A percentile compares a stretch with the other conserved stretches of the same genome.
Evolutionary conservation across 2,329 filamentous ascomycete species (phyloP).

Genomic region (Pseudopyrenochaeta lycopersici): DNA sequence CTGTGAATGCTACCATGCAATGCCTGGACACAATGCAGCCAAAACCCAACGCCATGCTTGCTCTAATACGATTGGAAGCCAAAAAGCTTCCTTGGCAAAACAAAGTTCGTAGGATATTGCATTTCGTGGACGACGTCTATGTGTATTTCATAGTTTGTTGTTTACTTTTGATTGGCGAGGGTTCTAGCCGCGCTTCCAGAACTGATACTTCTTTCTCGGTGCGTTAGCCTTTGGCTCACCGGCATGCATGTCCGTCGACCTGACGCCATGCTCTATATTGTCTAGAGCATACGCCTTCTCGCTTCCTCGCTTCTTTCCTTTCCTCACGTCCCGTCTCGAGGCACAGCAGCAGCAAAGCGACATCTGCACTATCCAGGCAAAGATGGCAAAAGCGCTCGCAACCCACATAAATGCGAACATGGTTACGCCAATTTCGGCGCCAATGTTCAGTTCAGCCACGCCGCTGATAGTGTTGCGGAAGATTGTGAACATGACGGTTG

Average conservation of each 20-base stretch:
- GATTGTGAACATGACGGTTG: slow-evolving; percentile 83
- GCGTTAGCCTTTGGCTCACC: slow-evolving; percentile 3
- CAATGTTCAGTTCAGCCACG: slow-evolving; percentile 79
- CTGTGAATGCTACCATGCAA: not conserved
- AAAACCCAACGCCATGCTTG: slow-evolving; percentile 27
- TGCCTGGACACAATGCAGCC: not conserved
- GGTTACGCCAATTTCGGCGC: slow-evolving; percentile 71
- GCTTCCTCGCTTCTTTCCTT: slow-evolving; percentile 56
- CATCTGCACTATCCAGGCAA: slow-evolving; percentile 76
- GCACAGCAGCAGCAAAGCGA: slow-evolving; percentile 82
- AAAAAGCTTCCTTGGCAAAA: not conserved
- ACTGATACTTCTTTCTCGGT: slow-evolving; percentile 20
- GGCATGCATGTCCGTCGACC: slow-evolving; percentile 2
- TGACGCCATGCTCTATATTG: slow-evolving; percentile 9
- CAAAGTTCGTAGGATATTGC: not conserved
- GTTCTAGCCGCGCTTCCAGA: slow-evolving; percentile 25
- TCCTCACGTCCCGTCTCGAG: slow-evolving; percentile 62
- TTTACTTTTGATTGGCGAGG: not conserved
- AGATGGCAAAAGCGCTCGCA: slow-evolving; percentile 70
- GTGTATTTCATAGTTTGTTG: not conserved
- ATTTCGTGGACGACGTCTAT: not conserved
- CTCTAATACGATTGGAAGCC: slow-evolving; percentile 1
- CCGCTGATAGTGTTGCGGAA: slow-evolving; percentile 78
- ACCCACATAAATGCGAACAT: slow-evolving; percentile 95
- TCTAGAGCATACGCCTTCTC: slow-evolving; percentile 44